Percentiles rank a stretch among this genome's conserved stretches.
These are phyloP conservation scores for Xylariaceae sp. DNA, from an alignment of 2,329 filamentous ascomycete genomes.

Conservation along the genomic window DNA sequence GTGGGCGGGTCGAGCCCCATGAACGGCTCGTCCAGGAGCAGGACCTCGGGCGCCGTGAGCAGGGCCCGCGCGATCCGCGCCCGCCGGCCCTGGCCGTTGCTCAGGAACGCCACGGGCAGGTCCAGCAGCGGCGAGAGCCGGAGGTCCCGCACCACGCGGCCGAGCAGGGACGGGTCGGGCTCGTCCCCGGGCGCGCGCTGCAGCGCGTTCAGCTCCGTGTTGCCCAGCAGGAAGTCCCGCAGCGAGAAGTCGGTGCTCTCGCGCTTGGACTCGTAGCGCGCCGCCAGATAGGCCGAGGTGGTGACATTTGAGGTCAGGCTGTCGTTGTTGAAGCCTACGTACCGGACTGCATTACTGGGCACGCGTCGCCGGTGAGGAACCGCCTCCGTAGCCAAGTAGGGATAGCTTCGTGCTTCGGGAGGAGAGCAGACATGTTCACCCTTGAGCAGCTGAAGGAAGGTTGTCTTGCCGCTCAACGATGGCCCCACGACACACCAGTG, in stretches of 20 bases:
- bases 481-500: constrained; percentile 83
- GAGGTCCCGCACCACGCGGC: constrained; percentile 61
- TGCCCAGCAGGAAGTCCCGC: constrained; percentile 69
- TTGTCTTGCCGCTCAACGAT: constrained; percentile 71
- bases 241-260: constrained; percentile 86
- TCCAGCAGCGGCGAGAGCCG: constrained; percentile 61
- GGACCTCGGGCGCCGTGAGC: constrained; percentile 66
- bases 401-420: constrained; percentile 67
- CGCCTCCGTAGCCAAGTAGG: constrained; percentile 61
- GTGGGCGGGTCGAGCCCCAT: constrained; percentile 92
- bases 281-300: constrained; percentile 76
- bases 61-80: constrained; percentile 84
- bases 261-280: constrained; percentile 79
- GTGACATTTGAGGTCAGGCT: constrained; percentile 48
- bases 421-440: constrained; percentile 72
- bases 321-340: constrained; percentile 84
- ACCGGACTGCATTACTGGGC: constrained; percentile 65
- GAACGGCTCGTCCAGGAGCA: constrained; percentile 89
- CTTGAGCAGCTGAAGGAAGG: constrained; percentile 69
- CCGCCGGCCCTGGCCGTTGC: constrained; percentile 84
- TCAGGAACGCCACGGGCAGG: constrained; percentile 82
- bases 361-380: constrained; percentile 49
- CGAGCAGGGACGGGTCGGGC: constrained; percentile 44
- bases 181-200: constrained; percentile 39
- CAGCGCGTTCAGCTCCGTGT: constrained; percentile 73